These are phyloP conservation scores for Pyracantha coccinea DNA, from an alignment of 331 rosid genomes.

Conservation along the genomic window DNA sequence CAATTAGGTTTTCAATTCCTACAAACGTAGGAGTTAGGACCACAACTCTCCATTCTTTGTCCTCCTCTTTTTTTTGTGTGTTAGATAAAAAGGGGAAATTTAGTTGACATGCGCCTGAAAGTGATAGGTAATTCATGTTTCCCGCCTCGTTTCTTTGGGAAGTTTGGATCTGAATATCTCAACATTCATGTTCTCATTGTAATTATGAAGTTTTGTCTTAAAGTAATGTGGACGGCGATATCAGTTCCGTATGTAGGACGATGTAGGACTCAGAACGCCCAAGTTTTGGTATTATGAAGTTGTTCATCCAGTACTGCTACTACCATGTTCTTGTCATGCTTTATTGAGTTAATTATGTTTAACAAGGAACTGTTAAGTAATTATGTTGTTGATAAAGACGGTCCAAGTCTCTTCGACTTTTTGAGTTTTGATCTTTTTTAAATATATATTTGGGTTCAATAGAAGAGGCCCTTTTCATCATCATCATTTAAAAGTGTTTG, in stretches of 20 bases:
- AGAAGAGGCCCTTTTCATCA: not conserved
- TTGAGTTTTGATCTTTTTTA: not conserved
- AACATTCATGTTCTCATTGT: not conserved
- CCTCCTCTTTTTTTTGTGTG: not conserved
- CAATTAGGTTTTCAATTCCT: not conserved
- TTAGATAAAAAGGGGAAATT: not conserved
- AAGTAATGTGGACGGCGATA: not conserved
- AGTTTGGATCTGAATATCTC: constrained; percentile 20
- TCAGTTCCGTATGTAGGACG: not conserved
- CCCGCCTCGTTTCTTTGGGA: constrained; percentile 8
- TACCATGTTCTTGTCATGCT: not conserved
- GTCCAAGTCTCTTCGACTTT: not conserved
- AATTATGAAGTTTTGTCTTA: no score
- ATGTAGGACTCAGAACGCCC: not conserved
- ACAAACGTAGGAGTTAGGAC: not conserved
- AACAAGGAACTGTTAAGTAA: not conserved
- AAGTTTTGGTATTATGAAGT: not conserved
- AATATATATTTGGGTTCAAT: no score
- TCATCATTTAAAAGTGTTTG: not conserved
- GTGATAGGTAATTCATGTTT: not conserved
- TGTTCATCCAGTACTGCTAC: not conserved
- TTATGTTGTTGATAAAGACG: not conserved
- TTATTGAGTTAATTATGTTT: not conserved
- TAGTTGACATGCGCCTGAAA: not conserved
- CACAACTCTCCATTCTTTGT: not conserved